These are phyloP conservation scores for Silene uniflora DNA, from an alignment of 148 eudicot genomes.

Conservation along the genomic window DNA sequence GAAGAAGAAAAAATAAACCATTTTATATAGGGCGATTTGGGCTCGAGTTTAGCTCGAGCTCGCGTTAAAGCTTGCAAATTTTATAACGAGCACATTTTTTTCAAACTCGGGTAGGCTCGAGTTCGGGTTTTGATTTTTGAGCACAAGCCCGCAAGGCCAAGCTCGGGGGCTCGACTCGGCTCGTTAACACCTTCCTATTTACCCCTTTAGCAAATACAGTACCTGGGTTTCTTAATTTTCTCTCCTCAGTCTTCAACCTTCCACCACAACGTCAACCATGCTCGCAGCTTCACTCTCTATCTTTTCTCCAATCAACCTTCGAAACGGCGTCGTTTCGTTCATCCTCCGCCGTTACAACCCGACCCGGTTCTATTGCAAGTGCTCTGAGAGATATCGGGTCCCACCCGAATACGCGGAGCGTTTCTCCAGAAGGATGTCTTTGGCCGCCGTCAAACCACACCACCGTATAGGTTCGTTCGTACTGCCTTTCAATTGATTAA, in stretches of 20 bases:
- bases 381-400: slow-evolving; percentile 16
- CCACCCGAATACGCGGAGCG: slow-evolving; percentile 16
- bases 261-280: not conserved
- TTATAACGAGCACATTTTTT: too few species aligned
- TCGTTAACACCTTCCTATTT: too few species aligned
- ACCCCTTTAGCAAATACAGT: not conserved
- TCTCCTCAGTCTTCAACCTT: slow-evolving; percentile 11
- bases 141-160: too few species aligned
- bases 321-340: slow-evolving; percentile 24
- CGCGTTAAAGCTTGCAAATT: too few species aligned
- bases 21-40: too few species aligned
- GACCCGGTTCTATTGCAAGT: slow-evolving; percentile 27
- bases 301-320: not conserved
- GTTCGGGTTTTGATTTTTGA: too few species aligned
- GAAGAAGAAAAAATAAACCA: too few species aligned
- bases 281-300: slow-evolving; percentile 8
- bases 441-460: slow-evolving; percentile 34
- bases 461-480: slow-evolving; percentile 25
- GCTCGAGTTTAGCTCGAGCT: too few species aligned
- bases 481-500: too few species aligned
- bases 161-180: too few species aligned
- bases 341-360: slow-evolving; percentile 13
- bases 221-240: slow-evolving; percentile 4
- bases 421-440: slow-evolving; percentile 27
- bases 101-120: too few species aligned